Evolutionary conservation across 495 filamentous ascomycete species (phyloP).

Genomic region (Penicillium herquei): DNA sequence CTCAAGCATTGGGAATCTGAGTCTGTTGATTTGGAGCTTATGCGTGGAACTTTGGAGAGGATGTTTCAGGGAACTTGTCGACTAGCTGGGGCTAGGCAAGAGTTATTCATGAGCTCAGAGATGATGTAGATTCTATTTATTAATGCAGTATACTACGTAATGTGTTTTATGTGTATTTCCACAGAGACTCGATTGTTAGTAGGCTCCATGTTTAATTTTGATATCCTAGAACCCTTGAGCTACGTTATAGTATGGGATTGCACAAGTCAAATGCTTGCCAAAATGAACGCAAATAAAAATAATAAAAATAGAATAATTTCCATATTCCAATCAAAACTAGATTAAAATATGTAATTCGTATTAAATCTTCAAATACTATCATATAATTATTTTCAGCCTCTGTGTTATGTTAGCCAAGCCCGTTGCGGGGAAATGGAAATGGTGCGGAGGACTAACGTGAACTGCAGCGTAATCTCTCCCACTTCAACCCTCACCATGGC

Average conservation of each 20-base stretch:
- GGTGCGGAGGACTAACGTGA: slow-evolving; percentile 19
- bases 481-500: slow-evolving; percentile 48
- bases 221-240: too few relatives aligned
- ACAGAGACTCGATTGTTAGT: too few relatives aligned
- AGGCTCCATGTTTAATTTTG: too few relatives aligned
- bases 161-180: too few relatives aligned
- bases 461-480: background rate
- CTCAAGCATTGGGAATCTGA: slow-evolving; percentile 20
- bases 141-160: background rate
- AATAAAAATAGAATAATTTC: too few relatives aligned
- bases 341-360: too few relatives aligned
- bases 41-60: slow-evolving; percentile 21
- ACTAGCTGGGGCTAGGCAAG: slow-evolving; percentile 15
- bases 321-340: too few relatives aligned
- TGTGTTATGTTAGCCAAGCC: slow-evolving; percentile 12
- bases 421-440: slow-evolving; percentile 29
- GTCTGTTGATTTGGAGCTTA: slow-evolving; percentile 24
- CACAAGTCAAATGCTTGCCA: too few relatives aligned
- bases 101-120: slow-evolving; percentile 4
- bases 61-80: slow-evolving; percentile 28
- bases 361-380: too few relatives aligned
- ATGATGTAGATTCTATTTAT: background rate
- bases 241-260: too few relatives aligned
- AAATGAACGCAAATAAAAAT: too few relatives aligned
- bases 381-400: too few relatives aligned